Base-by-base conservation (phyloP, 108 stramenopile genomes). In the Skeletonema marinoi region DNA sequence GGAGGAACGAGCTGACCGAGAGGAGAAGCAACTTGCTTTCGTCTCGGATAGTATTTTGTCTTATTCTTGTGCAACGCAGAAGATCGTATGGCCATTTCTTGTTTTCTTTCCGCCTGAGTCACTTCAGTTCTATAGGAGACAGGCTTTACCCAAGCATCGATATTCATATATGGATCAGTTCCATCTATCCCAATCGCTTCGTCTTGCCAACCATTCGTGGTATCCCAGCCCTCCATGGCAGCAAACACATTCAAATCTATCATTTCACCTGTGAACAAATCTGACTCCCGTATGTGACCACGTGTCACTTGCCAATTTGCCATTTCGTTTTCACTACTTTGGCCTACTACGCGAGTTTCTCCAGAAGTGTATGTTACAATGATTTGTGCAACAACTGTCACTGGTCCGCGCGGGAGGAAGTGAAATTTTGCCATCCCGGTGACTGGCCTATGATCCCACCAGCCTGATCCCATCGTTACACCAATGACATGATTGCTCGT, bases 391-490 rank as follows among this genome's bases (percentile, higher is more conserved):
- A 75, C 56, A 11, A 74, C 50, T 8, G 68, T 75, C 1, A 19
- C 48, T 30, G 78, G 73, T 14, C 78, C 78, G 8, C 39, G 38
- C 13, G 82, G 66, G 16, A 79, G 33, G 11, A 75, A 60, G 1
- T 70, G 25, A 14, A 67, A 66, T 31, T 68, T 74, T 6, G 69
- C 78, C 71, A 79, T 73, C 16, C 71, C 71, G 62, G 60, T 51
- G 25, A 80, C 19, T 3, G 83, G 78, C 7, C 67, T 69, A 38
- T 70, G 84, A 61, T 83, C 78, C 82, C 82, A 83, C 82, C 82
- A 83, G 5, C 82, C 82, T 38, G 65, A 68, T 14, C 82, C 82
- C 56, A 78, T 63, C 30, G 77, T 78, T 41, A 83, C 41, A 16
- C 77, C 77, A 60, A 83, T 33, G 8, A 68, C 66, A 59, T 73